phyloP scores from a whole-genome alignment of 768 basidiomycete species.

The Baorangia bicolor region DNA sequence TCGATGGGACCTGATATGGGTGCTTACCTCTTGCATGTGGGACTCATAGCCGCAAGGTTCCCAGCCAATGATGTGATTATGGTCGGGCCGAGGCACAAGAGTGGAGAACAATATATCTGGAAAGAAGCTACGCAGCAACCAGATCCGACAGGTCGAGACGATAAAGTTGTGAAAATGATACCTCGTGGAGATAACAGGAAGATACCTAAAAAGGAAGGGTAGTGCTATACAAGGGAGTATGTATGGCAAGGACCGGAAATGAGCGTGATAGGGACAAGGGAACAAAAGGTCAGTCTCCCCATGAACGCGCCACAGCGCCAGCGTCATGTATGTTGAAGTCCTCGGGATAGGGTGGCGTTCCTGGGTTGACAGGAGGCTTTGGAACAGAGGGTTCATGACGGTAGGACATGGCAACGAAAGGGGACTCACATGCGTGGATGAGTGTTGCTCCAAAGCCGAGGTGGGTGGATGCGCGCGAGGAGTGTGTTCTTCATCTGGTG shows the following conservation, averaged over 20 bases:
- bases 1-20: conserved; percentile 7
- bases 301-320: conserved; percentile 35
- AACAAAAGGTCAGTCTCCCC: conserved; percentile 29
- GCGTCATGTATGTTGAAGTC: conserved; percentile 31
- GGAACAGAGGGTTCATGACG: conserved; percentile 6
- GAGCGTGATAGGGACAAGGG: conserved; percentile 26
- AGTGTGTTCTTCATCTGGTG: not conserved
- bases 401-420: not conserved
- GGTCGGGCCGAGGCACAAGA: conserved; percentile 18
- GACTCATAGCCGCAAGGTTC: conserved; percentile 10
- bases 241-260: conserved; percentile 30
- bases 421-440: conserved; percentile 16
- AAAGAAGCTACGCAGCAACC: conserved; percentile 23
- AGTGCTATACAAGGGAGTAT: conserved; percentile 19
- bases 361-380: conserved; percentile 12
- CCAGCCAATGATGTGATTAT: conserved; percentile 7
- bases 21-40: conserved; percentile 11
- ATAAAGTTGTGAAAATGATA: conserved; percentile 17
- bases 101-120: conserved; percentile 29
- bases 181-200: conserved; percentile 37
- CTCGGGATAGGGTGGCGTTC: conserved; percentile 21
- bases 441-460: conserved; percentile 3
- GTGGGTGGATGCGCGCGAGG: not conserved
- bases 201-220: conserved; percentile 22
- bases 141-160: conserved; percentile 30